phyloP scores from a whole-genome alignment of 805 yeast species.

The Wickerhamomyces rabaulensis region DNA sequence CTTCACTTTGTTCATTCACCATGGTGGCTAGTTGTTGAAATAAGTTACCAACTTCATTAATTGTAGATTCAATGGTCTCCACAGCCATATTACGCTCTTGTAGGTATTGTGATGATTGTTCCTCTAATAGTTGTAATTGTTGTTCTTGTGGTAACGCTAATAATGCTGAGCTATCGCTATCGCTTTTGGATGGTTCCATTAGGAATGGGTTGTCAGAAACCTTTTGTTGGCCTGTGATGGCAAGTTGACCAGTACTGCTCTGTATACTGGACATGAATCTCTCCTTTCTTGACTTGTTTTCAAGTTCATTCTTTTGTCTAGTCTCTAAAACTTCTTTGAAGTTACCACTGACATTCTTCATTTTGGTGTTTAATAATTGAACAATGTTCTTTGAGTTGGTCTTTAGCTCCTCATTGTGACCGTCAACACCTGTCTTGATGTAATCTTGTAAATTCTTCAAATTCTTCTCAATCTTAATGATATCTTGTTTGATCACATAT shows the following conservation, averaged over 20 bases:
- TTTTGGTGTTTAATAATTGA: slow-evolving; percentile 78
- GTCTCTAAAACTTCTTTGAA: slow-evolving; percentile 86
- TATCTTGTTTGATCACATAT: slow-evolving; percentile 71
- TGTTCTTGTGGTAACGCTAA: slow-evolving; percentile 85
- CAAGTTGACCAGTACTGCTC: slow-evolving; percentile 14
- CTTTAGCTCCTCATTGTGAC: slow-evolving; percentile 50
- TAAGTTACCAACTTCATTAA: slow-evolving; percentile 91
- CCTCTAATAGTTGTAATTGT: slow-evolving; percentile 75
- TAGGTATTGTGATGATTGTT: slow-evolving; percentile 68
- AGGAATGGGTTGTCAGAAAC: slow-evolving; percentile 33
- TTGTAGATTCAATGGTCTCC: slow-evolving; percentile 94
- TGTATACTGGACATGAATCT: slow-evolving; percentile 57
- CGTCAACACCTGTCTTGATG: slow-evolving; percentile 34
- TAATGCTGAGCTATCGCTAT: slow-evolving; percentile 22
- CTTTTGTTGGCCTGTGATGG: neutral
- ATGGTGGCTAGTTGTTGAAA: slow-evolving; percentile 94
- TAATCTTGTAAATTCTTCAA: slow-evolving; percentile 56
- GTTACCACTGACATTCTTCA: slow-evolving; percentile 88
- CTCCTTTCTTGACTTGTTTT: slow-evolving; percentile 76
- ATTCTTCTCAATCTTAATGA: slow-evolving; percentile 71
- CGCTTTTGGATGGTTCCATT: slow-evolving; percentile 14
- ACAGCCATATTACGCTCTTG: slow-evolving; percentile 87
- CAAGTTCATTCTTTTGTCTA: slow-evolving; percentile 79
- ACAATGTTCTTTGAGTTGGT: slow-evolving; percentile 81
- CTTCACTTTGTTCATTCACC: slow-evolving; percentile 97